These are phyloP conservation scores for Apiospora malaysiana DNA, from an alignment of 2,329 filamentous ascomycete species.

Conservation along the genomic window DNA sequence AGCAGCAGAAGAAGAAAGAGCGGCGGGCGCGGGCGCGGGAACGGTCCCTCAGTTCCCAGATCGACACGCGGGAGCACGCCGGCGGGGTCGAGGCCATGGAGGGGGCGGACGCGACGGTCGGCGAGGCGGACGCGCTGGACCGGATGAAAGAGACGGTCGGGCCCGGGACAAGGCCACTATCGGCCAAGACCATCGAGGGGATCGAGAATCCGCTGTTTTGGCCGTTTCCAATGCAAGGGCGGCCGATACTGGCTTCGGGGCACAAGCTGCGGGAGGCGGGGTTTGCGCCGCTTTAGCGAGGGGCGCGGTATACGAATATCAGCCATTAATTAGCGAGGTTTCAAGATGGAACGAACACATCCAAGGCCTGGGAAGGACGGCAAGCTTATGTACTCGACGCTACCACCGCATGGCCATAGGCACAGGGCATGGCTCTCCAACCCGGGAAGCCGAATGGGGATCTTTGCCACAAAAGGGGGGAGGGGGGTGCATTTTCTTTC, in stretches of 20 bases:
- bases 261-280: slow-evolving; percentile 56
- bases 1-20: not conserved
- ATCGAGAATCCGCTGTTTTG: slow-evolving; percentile 63
- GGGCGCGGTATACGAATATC: no score
- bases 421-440: no score
- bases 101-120: slow-evolving; percentile 14
- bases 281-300: slow-evolving; percentile 47
- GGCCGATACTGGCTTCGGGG: slow-evolving; percentile 57
- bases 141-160: slow-evolving; percentile 27
- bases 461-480: no score
- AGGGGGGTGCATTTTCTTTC: no score
- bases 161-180: not conserved
- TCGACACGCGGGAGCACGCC: not conserved
- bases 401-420: no score
- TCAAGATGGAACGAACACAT: no score
- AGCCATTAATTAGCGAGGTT: no score
- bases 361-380: no score
- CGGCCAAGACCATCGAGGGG: slow-evolving; percentile 38
- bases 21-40: no score
- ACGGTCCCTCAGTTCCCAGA: not conserved
- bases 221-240: slow-evolving; percentile 66
- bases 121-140: not conserved
- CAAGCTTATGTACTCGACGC: no score
- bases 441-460: no score
- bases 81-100: slow-evolving; percentile 32